These are phyloP conservation scores for Penicillium crystallinum DNA, from an alignment of 495 filamentous ascomycete species.

Conservation along the genomic window DNA sequence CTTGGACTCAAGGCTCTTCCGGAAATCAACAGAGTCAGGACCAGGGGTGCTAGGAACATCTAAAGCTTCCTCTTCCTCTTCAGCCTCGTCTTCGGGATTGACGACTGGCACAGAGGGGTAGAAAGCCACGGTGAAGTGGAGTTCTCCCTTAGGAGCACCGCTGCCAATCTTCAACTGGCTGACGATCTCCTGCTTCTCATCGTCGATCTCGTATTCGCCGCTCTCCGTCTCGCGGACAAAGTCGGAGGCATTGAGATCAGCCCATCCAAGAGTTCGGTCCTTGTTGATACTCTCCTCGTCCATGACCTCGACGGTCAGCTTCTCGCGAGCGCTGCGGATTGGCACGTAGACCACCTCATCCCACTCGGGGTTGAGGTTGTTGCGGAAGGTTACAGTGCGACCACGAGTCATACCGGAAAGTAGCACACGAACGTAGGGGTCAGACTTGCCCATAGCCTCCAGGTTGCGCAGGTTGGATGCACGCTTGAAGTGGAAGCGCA, in stretches of 20 bases:
- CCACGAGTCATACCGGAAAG: slow-evolving; percentile 85
- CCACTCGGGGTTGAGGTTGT: slow-evolving; percentile 92
- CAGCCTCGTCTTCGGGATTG: slow-evolving; percentile 88
- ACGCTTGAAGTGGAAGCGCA: slow-evolving; percentile 86
- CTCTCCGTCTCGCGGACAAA: slow-evolving; percentile 72
- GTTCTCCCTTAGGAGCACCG: slow-evolving; percentile 66
- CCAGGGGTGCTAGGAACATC: slow-evolving; percentile 11
- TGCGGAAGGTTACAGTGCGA: slow-evolving; percentile 90
- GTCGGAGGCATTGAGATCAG: slow-evolving; percentile 70
- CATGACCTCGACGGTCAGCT: slow-evolving; percentile 88
- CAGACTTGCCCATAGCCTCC: slow-evolving; percentile 93
- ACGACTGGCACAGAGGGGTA: slow-evolving; percentile 82
- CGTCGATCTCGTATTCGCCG: slow-evolving; percentile 78
- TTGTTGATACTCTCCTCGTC: slow-evolving; percentile 85
- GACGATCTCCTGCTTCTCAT: slow-evolving; percentile 59
- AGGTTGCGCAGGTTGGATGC: slow-evolving; percentile 82
- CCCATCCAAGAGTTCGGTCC: slow-evolving; percentile 76
- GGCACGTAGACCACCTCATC: slow-evolving; percentile 95
- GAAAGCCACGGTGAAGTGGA: slow-evolving; percentile 84
- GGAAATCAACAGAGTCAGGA: slow-evolving; percentile 17
- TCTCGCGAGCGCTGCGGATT: slow-evolving; percentile 80
- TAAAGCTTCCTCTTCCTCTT: slow-evolving; percentile 45
- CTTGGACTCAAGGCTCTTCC: slow-evolving; percentile 35
- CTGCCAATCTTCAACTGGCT: slow-evolving; percentile 62
- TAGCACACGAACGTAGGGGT: slow-evolving; percentile 85